Evolutionary conservation across 2,329 filamentous ascomycete species (phyloP), one percentile per base, ranked within the genome.

Genomic region (Trichoderma sp.): DNA sequence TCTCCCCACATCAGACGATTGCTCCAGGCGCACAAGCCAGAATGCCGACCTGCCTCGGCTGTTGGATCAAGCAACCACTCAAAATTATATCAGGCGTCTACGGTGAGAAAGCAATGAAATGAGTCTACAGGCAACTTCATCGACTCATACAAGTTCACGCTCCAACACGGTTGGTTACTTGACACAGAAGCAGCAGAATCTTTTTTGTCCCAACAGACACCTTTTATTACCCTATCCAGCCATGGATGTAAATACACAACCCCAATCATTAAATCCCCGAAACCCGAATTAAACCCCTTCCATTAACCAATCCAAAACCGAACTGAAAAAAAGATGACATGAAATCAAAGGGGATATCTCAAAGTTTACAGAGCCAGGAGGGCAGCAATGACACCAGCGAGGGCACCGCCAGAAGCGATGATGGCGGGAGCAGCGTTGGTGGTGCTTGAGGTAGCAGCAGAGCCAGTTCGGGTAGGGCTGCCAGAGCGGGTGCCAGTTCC

Each of bases 351-450:
- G 26, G 64, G 28, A 71, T 51, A 57, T 57, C 34, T 58, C 63
- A 61, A 30, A 72, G 73, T 77, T 83, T 86, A 89, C 77, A 89
- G 77, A 76, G 85, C 85, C 70, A 88, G 74, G 73, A 88, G 75
- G 71, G 86, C 87, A 74, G 83, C 86, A 28, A 85, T 28, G 71
- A 87, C 79, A 74, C 85, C 87, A 69, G 87, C 73, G 21, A 88
- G 66, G 43, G 84, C 84, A 26, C 82, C 82, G 28, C 82, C 82
- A 36, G 84, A 82, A 47, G 70, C 75, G 51, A 73, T 71, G 3
- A 73, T 26, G 43, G 69, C 72, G 28, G 76, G 60, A 57, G 74
- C 75, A 26, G 73, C 71, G 71, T 73, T 72, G 72, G 73, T 66
- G 71, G 74, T 73, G 6, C 72, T 62, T n/a, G 79, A 72, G n/a